These are phyloP conservation scores for Bryoglossum gracile DNA, from an alignment of 495 filamentous ascomycete species.

Conservation along the genomic window DNA sequence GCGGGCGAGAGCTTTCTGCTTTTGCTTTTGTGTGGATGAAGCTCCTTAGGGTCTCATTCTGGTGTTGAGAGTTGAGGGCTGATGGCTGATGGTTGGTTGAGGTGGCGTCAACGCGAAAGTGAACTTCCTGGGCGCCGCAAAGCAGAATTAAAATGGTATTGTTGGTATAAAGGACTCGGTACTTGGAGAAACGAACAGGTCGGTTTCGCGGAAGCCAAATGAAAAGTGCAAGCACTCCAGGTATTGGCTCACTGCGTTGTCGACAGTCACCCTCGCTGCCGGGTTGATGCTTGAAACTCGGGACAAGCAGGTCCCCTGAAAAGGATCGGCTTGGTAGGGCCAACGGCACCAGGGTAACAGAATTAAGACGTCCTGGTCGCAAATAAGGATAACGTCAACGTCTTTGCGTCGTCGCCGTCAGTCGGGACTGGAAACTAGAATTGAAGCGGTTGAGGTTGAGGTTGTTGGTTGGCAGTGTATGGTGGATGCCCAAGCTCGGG, in stretches of 20 bases:
- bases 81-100: not conserved
- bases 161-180: not conserved
- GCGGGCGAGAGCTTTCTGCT: not conserved
- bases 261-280: constrained; percentile 16
- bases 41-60: constrained; percentile 9
- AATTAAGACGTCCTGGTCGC: not conserved
- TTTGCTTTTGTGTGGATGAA: constrained; percentile 8
- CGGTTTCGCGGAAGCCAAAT: constrained; percentile 10
- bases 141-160: not conserved
- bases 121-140: constrained; percentile 1
- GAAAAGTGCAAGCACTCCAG: constrained; percentile 5
- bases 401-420: not conserved
- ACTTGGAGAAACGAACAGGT: not conserved
- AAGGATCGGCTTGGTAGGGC: constrained; percentile 10
- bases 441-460: too few relatives aligned
- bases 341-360: constrained; percentile 11
- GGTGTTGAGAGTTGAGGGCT: too few relatives aligned
- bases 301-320: constrained; percentile 17
- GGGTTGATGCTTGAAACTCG: constrained; percentile 15
- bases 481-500: not conserved
- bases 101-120: not conserved
- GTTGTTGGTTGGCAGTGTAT: constrained; percentile 1
- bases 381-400: not conserved
- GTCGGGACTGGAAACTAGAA: too few relatives aligned
- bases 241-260: constrained; percentile 22